A percentile compares a stretch with the other conserved stretches of the same genome.
phyloP scores from a whole-genome alignment of 2,329 filamentous ascomycete genomes.

The Penicillium sp. region DNA sequence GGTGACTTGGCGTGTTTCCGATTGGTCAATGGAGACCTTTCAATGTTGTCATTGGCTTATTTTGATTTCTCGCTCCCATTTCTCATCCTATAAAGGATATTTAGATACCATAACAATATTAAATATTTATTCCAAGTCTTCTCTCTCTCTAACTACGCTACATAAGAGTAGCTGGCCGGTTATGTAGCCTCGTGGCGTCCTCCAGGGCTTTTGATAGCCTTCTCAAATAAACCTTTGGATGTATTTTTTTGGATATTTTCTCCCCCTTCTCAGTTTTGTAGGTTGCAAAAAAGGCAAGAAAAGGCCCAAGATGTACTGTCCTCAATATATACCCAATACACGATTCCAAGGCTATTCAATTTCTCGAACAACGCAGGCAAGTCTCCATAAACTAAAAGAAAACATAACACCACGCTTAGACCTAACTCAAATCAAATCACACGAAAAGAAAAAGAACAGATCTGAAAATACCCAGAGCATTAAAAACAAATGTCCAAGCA shows the following conservation, averaged over 20 bases:
- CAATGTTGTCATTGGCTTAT: not conserved
- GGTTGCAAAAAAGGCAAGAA: too few species aligned
- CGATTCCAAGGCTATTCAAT: not conserved
- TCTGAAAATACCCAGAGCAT: not conserved
- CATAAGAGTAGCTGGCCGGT: not conserved
- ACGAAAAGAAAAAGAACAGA: constrained; percentile 2
- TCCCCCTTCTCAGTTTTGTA: too few species aligned
- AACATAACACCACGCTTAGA: constrained; percentile 5
- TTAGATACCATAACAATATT: not conserved
- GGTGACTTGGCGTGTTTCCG: not conserved
- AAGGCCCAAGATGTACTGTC: too few species aligned
- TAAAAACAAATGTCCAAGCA: constrained; percentile 3
- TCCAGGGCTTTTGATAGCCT: too few species aligned
- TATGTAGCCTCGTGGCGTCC: too few species aligned
- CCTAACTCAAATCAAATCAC: constrained; percentile 1
- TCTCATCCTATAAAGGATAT: not conserved
- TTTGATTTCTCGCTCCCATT: not conserved
- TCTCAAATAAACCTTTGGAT: too few species aligned
- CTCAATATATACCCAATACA: not conserved
- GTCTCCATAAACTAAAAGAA: not conserved
- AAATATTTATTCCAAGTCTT: not conserved
- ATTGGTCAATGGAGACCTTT: not conserved
- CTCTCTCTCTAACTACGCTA: not conserved
- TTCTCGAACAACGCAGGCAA: not conserved
- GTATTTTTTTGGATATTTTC: too few species aligned